Percentiles rank a stretch among this genome's conserved stretches.
phyloP scores from a whole-genome alignment of 179 eudicot genomes.

The Dionaea muscipula region DNA sequence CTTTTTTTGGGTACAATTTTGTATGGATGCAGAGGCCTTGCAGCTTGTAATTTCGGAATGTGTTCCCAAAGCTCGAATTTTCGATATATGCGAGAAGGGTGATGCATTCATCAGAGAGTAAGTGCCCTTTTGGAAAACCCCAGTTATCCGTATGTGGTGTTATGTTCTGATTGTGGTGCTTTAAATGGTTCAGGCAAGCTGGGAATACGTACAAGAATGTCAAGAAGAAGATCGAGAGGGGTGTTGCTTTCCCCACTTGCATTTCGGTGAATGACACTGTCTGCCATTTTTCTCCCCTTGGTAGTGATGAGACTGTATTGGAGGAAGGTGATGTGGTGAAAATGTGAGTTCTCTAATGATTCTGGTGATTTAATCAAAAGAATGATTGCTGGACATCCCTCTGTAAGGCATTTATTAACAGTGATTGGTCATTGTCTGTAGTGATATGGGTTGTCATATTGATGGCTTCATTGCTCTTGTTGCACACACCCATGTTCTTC shows the following conservation, averaged over 20 bases:
- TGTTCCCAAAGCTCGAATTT: constrained; percentile 72
- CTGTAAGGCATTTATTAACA: neutral
- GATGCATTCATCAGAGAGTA: constrained; percentile 67
- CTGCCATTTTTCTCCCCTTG: constrained; percentile 81
- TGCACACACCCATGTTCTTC: constrained; percentile 79
- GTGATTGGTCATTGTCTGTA: constrained; percentile 20
- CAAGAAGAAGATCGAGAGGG: constrained; percentile 75
- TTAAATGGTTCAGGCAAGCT: constrained; percentile 29
- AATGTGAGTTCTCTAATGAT: constrained; percentile 41
- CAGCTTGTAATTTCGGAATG: constrained; percentile 70
- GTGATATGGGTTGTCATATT: constrained; percentile 95
- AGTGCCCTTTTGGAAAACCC: constrained; percentile 6
- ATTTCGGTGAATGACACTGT: constrained; percentile 77
- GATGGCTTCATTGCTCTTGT: constrained; percentile 96
- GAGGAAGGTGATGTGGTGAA: constrained; percentile 77
- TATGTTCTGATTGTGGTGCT: neutral
- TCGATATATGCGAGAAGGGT: constrained; percentile 71
- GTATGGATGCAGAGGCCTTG: constrained; percentile 55
- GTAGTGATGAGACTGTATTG: constrained; percentile 64
- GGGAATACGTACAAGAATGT: constrained; percentile 63
- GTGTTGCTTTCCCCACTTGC: constrained; percentile 80
- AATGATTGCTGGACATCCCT: neutral
- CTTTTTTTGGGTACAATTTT: neutral
- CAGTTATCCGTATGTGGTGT: neutral
- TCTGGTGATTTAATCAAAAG: neutral